These are phyloP conservation scores for Colletotrichum spaethianum DNA, from an alignment of 2,329 filamentous ascomycete species.

Conservation along the genomic window DNA sequence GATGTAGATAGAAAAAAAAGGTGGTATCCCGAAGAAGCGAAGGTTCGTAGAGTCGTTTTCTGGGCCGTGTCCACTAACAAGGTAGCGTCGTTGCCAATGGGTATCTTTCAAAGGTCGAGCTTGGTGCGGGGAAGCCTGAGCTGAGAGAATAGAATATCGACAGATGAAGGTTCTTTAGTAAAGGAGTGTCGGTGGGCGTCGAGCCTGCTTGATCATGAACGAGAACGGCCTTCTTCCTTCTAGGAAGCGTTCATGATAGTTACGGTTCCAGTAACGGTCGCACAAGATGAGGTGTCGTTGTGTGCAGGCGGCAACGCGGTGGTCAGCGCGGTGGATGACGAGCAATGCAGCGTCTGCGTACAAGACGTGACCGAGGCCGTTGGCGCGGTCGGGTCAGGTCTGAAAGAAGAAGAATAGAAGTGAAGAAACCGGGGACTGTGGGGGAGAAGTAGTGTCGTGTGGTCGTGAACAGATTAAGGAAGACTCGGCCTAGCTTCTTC, in stretches of 20 bases:
- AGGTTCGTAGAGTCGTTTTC: constrained; percentile 36
- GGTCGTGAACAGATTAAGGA: not conserved
- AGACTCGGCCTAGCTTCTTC: constrained; percentile 18
- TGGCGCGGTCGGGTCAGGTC: constrained; percentile 27
- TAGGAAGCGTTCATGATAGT: constrained; percentile 41
- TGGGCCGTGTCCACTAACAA: constrained; percentile 21
- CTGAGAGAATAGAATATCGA: constrained; percentile 34
- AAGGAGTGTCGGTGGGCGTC: constrained; percentile 40
- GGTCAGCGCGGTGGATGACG: constrained; percentile 34
- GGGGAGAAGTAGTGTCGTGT: constrained; percentile 28
- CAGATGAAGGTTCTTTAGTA: constrained; percentile 7
- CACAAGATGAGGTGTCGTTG: constrained; percentile 23
- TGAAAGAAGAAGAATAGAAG: constrained; percentile 19
- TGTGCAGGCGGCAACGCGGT: constrained; percentile 37
- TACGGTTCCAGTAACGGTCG: constrained; percentile 30
- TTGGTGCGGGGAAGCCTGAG: constrained; percentile 9
- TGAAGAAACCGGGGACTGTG: constrained; percentile 31
- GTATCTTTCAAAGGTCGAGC: constrained; percentile 33
- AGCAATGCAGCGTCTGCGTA: constrained; percentile 34
- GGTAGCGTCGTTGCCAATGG: constrained; percentile 26
- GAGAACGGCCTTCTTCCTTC: constrained; percentile 35
- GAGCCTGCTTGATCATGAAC: constrained; percentile 34
- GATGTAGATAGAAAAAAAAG: constrained; percentile 9
- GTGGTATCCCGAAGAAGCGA: constrained; percentile 32
- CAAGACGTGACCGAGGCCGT: constrained; percentile 37